Evolutionary conservation across 2,329 filamentous ascomycete genomes (phyloP).

Genomic region (Cadophora gregata): DNA sequence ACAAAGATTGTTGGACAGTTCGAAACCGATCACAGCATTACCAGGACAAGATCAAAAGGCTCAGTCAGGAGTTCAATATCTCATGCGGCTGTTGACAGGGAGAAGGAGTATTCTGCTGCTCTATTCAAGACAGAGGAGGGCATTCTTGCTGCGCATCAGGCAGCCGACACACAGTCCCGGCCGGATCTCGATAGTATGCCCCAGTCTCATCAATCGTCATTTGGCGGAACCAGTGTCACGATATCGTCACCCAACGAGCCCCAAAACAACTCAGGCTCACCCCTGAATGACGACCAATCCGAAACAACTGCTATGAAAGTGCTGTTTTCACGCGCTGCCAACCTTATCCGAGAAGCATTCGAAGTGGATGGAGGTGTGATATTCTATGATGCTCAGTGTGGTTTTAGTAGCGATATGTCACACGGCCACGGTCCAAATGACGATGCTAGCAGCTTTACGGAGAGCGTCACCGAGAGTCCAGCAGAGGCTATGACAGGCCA

Average conservation of each 20-base stretch:
- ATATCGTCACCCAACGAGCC: constrained; percentile 32
- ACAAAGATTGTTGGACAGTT: constrained; percentile 41
- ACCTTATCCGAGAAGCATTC: constrained; percentile 44
- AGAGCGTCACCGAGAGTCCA: constrained; percentile 23
- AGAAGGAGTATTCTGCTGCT: constrained; percentile 37
- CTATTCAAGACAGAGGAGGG: constrained; percentile 33
- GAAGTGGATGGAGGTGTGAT: constrained; percentile 44
- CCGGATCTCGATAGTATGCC: constrained; percentile 26
- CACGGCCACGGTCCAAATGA: not conserved
- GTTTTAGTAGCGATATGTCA: constrained; percentile 32
- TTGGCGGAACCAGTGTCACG: constrained; percentile 27
- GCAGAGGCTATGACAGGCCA: constrained; percentile 33
- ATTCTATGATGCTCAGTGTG: constrained; percentile 44
- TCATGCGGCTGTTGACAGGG: constrained; percentile 32
- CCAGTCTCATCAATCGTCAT: constrained; percentile 32
- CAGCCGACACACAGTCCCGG: constrained; percentile 8
- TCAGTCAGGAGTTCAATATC: constrained; percentile 29
- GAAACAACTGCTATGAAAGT: constrained; percentile 39
- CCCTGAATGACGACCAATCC: constrained; percentile 33
- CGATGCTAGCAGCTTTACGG: constrained; percentile 8
- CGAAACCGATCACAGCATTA: constrained; percentile 33
- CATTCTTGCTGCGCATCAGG: constrained; percentile 18
- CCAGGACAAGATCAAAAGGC: constrained; percentile 32
- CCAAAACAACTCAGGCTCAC: constrained; percentile 19
- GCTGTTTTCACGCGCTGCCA: constrained; percentile 43